Base-by-base conservation (phyloP, 116 monocot species). In the Trichopus zeylanicus region DNA sequence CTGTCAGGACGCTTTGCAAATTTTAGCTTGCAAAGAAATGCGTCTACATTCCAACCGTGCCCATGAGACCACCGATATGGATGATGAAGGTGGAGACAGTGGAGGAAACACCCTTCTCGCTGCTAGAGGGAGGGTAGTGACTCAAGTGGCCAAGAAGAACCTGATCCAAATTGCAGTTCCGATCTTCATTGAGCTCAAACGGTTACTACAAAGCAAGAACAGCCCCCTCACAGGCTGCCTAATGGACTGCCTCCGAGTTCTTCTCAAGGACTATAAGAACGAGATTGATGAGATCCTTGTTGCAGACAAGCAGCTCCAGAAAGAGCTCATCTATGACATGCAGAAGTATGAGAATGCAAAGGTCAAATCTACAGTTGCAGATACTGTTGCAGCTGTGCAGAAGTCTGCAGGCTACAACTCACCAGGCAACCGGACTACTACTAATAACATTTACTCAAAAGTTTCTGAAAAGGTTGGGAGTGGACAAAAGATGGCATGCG, bases 201-300 rank as follows among this genome's bases (percentile, higher is more conserved):
- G 87, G 6, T 60, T 98, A 2, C 70, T 98, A 7, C 81, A 98
- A 62, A 88, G 78, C 79, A 84, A 78, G 55, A 98, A 91, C 79
- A 91, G 82, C 68, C 88, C 91, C 3, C 76, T 98, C 57, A 91
- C 80, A 0, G 97, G 97, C 53, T 81, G 73, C 49, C 73, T 97
- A 2, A 87, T 97, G 87, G 91, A 91, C 1, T 97, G 97, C 48
- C 81, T 97, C 23, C 66, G 79, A 6, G 57, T 67, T 23, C 81
- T 97, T 12, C 84, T 97, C 21, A 91, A 90, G 73, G 97, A 91
- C 69, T 87, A 87, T 73, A 91, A 82, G 80, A 85, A 73, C 15
- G 97, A 97, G 73, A 77, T 97, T 7, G 97, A 97, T 21, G 97
- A 97, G 46, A 97, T 97, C 24, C 57, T 91, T 5, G 87, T 97